Base-by-base conservation (phyloP, 2,329 filamentous ascomycete species). In the Monosporascus sp. region DNA sequence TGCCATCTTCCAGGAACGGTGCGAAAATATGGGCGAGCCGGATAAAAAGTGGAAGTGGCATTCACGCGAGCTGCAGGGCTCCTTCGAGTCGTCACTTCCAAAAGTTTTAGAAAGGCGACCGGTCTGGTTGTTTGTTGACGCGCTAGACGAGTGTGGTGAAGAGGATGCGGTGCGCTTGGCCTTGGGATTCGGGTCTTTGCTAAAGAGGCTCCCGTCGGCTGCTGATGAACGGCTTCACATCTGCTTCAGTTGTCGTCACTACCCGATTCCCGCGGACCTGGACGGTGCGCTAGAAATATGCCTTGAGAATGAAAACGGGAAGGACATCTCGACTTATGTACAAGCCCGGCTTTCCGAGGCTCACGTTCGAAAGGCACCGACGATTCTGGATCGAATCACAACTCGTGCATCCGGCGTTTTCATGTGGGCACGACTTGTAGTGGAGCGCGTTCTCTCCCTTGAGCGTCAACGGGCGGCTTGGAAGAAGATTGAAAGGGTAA, bases 81-180 rank as follows among this genome's bases (percentile, higher is more conserved):
- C 71, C 0, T 55, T 77, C 0, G 65, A 73, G 3, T 43, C 56
- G 27, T 3, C 50, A 49, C 19, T 20, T 45, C 3, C 20, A 54
- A 11, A 20, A 14, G 16, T 38, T 26, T 17, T 38, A 24, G 22
- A 38, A 55, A n/a, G 22, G 17, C 2, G 19, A 3, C 5, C 49
- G 0, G 24, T 59, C 19, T 24, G 51, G 44, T 65, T 56, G 24
- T 58, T 64, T 6, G 53, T 66, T 8, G 63, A 66, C 49, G 78
- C 77, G 0, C 64, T 80, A 1, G 77, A 81, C 40, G 78, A 80
- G 56, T 78, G 75, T 52, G 65, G 75, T 7, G 72, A 76, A 49
- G 50, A 61, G 3, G 27, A 31, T 31, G 27, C 27, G 27, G 27
- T 31, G 9, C 3, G 27, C 27, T 31, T 31, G 27, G 27, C 27